A percentile compares a stretch with the other conserved stretches of the same genome.
Conservation (phyloP, 2,329 filamentous ascomycete genomes). For the Paracoccidioides lutzii region DNA sequence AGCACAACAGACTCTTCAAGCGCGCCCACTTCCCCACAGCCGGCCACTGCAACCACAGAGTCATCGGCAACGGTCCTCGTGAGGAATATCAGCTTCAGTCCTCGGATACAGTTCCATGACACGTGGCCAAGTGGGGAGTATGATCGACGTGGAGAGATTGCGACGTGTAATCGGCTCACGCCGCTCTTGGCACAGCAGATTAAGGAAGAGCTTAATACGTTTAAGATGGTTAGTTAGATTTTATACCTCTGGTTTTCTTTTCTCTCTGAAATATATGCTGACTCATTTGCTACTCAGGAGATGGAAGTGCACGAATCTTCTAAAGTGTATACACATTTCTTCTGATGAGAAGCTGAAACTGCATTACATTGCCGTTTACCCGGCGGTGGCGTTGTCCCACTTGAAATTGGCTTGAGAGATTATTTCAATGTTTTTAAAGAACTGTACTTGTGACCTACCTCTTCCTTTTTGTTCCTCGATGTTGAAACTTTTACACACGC, state of each 20-base stretch:
- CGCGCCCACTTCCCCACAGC: conserved; percentile 61
- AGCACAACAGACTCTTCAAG: conserved; percentile 61
- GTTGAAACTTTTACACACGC: too few relatives aligned
- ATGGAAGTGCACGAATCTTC: conserved; percentile 99
- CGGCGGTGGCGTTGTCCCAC: neutral
- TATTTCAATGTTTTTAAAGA: too few relatives aligned
- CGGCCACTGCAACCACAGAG: conserved; percentile 19
- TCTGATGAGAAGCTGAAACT: conserved; percentile 46
- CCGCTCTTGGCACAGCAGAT: conserved; percentile 97
- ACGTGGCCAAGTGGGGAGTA: conserved; percentile 95
- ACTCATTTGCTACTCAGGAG: conserved; percentile 57
- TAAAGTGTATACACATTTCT: conserved; percentile 99
- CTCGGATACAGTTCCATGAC: conserved; percentile 86
- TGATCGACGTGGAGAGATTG: conserved; percentile 87
- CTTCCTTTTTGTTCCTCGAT: neutral
- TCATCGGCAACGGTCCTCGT: too few relatives aligned
- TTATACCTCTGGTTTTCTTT: conserved; percentile 5
- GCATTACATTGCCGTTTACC: conserved; percentile 13
- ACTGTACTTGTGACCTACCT: too few relatives aligned
- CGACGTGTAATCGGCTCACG: conserved; percentile 93
- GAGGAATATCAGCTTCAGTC: conserved; percentile 66
- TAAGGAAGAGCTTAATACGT: conserved; percentile 97
- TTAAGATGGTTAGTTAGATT: conserved; percentile 77
- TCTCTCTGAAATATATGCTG: too few relatives aligned
- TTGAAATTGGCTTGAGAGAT: neutral